phyloP scores from a whole-genome alignment of 305 asterid genomes.

The Fraxinus paxiana region DNA sequence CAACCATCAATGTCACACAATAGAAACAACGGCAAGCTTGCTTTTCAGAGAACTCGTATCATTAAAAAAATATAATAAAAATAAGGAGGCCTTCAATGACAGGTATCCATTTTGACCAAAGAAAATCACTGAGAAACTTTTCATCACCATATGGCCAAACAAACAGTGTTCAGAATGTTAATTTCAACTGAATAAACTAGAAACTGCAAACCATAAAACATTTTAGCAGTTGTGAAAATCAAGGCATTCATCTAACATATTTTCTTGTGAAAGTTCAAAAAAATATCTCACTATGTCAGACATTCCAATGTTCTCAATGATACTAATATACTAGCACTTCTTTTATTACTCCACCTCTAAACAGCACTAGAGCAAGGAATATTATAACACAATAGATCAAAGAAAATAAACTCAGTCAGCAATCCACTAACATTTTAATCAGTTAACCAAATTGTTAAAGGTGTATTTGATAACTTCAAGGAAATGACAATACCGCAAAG shows the following conservation, averaged over 20 bases:
- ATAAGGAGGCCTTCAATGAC: background rate
- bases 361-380: conserved; percentile 4
- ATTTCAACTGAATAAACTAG: background rate
- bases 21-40: background rate
- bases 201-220: background rate
- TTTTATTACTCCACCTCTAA: background rate
- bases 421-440: background rate
- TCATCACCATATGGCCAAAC: background rate
- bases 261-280: background rate
- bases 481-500: background rate
- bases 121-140: background rate
- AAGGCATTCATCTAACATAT: background rate
- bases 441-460: background rate
- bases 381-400: background rate
- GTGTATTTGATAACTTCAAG: conserved; percentile 2
- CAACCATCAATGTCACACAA: background rate
- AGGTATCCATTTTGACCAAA: background rate
- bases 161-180: background rate
- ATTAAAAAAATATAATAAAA: background rate
- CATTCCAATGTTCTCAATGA: background rate
- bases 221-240: background rate
- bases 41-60: background rate
- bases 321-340: background rate
- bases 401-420: background rate
- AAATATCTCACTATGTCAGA: background rate